phyloP scores from a whole-genome alignment of 192 early-diverging fungal species.

The Jimgerdemannia flammicorona region DNA sequence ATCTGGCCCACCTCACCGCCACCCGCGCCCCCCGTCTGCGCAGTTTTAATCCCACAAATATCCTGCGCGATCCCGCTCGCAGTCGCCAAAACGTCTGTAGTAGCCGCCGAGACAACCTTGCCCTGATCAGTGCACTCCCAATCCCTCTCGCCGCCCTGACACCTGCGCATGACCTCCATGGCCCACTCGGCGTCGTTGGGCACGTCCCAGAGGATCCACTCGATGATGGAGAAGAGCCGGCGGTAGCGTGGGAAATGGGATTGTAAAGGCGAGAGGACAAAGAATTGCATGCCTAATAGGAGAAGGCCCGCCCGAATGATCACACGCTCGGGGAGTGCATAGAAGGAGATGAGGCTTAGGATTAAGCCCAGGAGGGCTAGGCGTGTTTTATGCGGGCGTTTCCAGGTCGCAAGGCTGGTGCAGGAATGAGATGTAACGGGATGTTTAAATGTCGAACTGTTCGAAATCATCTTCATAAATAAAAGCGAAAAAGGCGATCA shows the following conservation, averaged over 20 bases:
- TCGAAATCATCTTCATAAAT: too few relatives aligned
- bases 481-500: not conserved
- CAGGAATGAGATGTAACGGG: not conserved
- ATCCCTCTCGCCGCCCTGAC: too few relatives aligned
- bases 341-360: not conserved
- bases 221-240: slow-evolving; percentile 39
- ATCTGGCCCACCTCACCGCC: too few relatives aligned
- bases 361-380: slow-evolving; percentile 10
- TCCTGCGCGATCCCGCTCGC: too few relatives aligned
- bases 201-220: slow-evolving; percentile 46
- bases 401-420: slow-evolving; percentile 23
- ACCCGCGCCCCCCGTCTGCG: too few relatives aligned
- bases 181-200: slow-evolving; percentile 48
- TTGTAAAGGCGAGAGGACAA: slow-evolving; percentile 38
- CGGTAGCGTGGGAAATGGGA: slow-evolving; percentile 43
- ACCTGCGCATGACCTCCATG: slow-evolving; percentile 31
- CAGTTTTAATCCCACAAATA: too few relatives aligned
- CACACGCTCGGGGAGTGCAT: slow-evolving; percentile 1
- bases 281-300: slow-evolving; percentile 39
- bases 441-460: not conserved
- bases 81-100: too few relatives aligned
- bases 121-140: too few relatives aligned
- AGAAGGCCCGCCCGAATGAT: slow-evolving; percentile 12
- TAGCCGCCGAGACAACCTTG: too few relatives aligned
- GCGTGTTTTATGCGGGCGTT: slow-evolving; percentile 19